Conservation (phyloP, 1,139 yeast genomes). For the Kurtzmaniella natalensis region DNA sequence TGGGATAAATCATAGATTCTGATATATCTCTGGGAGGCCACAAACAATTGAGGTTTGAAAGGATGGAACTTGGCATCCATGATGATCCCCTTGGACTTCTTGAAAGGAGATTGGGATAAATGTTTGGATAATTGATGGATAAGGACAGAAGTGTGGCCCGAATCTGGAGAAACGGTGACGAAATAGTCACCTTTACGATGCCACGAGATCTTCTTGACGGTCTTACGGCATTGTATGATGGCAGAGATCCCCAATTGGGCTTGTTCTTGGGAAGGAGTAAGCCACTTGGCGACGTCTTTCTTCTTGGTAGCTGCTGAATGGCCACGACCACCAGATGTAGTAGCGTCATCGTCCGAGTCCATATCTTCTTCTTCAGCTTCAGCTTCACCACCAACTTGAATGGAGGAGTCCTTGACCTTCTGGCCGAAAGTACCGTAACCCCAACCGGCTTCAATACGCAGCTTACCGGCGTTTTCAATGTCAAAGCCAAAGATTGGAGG, state of each 20-base stretch:
- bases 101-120: conserved; percentile 95
- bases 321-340: too few relatives aligned
- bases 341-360: conserved; percentile 28
- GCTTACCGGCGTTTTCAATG: conserved; percentile 75
- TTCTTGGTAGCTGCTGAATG: conserved; percentile 33
- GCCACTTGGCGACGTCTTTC: conserved; percentile 76
- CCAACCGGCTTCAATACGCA: conserved; percentile 85
- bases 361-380: conserved; percentile 32
- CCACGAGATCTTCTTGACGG: conserved; percentile 86
- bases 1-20: conserved; percentile 87
- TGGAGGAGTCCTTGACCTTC: conserved; percentile 39
- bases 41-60: conserved; percentile 87
- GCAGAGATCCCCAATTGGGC: conserved; percentile 67
- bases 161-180: conserved; percentile 89
- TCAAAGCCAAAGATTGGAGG: conserved; percentile 93
- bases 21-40: conserved; percentile 89
- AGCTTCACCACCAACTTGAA: conserved; percentile 40
- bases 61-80: conserved; percentile 98
- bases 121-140: conserved; percentile 95
- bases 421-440: conserved; percentile 79
- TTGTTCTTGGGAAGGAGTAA: conserved; percentile 67
- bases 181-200: conserved; percentile 97
- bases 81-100: conserved; percentile 86
- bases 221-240: conserved; percentile 61
- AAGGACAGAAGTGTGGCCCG: conserved; percentile 81